Base-by-base conservation (phyloP, 495 filamentous ascomycete genomes). In the Haplographium delicatum region DNA sequence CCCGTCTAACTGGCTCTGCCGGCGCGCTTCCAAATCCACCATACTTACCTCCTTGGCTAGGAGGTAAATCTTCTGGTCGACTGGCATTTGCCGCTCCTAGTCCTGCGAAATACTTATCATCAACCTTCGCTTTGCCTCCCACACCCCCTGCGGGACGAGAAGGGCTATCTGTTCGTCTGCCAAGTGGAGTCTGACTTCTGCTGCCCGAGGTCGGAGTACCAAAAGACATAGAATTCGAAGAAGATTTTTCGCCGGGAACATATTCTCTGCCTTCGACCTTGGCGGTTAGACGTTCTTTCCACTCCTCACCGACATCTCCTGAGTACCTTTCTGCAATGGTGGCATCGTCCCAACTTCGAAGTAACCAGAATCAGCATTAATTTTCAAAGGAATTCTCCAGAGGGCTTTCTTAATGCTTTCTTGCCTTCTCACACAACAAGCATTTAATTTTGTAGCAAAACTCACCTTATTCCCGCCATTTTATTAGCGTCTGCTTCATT, bases 21-120 rank as follows among this genome's bases (percentile, higher is more conserved):
- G 43, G 44, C 5, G 44, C 16, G 23, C 56, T 44, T 1, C 93
- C 93, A 68, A 98, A 98, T 0, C 93, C 93, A 6, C 71, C 74
- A 62, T 86, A 97, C 68, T 95, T 96, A 1, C 93, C 93, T 34
- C 93, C 93, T 65, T 95, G 90, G 34, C 74, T 86, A 1, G 93
- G 93, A 22, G 88, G 83, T 40, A 97, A 50, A 49, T 81, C 74
- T 3, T 79, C 87, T 4, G 83, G 72, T 35, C 93, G 75, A n/a
- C 67, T 65, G 4, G 86, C 84, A 68, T 98, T 98, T 46, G 85
- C 83, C 42, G 69, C 70, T 3, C 91, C 91, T 64, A 95, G 72
- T 20, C 79, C 78, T 8, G 90, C 82, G 68, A 98, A 96, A 67
- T 91, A 97, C 41, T 84, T 82, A 68, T 96, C 93, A 65, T 97